Percentiles rank a stretch among this genome's conserved stretches.
Evolutionary conservation across 169 alveolate genomes (phyloP).

Genomic region (Cryptosporidium canis): DNA sequence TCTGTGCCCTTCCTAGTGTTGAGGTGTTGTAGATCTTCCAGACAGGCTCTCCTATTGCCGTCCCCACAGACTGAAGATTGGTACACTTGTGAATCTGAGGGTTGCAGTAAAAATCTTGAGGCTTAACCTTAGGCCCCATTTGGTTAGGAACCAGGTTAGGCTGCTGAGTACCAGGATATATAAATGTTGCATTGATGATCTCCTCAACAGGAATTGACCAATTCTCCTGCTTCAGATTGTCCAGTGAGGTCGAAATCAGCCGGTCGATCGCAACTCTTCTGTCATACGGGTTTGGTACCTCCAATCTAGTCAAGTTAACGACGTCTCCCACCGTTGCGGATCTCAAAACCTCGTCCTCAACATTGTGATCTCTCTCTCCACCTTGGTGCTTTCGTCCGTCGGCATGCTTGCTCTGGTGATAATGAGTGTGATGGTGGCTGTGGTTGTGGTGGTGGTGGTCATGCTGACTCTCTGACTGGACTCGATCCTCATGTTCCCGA

Average conservation of each 20-base stretch:
- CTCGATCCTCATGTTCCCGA: background rate
- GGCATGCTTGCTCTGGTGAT: background rate
- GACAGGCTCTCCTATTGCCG: slow-evolving; percentile 59
- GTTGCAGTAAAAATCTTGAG: slow-evolving; percentile 61
- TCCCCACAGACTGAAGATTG: slow-evolving; percentile 31
- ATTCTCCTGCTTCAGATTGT: slow-evolving; percentile 39
- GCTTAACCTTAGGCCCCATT: slow-evolving; percentile 59
- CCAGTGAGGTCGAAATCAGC: slow-evolving; percentile 30
- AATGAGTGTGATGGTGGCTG: background rate
- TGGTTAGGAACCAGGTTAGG: slow-evolving; percentile 67
- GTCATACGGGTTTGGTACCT: slow-evolving; percentile 55
- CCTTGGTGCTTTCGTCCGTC: background rate
- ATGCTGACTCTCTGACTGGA: background rate
- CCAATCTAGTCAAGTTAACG: slow-evolving; percentile 38
- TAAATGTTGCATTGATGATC: slow-evolving; percentile 61
- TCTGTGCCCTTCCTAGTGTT: slow-evolving; percentile 64
- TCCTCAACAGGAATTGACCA: slow-evolving; percentile 71
- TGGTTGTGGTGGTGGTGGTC: background rate
- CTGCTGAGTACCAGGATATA: slow-evolving; percentile 51
- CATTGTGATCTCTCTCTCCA: background rate
- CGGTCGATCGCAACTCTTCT: slow-evolving; percentile 26
- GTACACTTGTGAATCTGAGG: slow-evolving; percentile 68
- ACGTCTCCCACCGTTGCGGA: slow-evolving; percentile 26
- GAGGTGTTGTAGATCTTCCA: slow-evolving; percentile 69
- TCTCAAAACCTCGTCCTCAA: slow-evolving; percentile 7